Evolutionary conservation across 768 basidiomycete genomes (phyloP), one percentile per base, ranked within the genome.

Genomic region (Mycena epipterygia): DNA sequence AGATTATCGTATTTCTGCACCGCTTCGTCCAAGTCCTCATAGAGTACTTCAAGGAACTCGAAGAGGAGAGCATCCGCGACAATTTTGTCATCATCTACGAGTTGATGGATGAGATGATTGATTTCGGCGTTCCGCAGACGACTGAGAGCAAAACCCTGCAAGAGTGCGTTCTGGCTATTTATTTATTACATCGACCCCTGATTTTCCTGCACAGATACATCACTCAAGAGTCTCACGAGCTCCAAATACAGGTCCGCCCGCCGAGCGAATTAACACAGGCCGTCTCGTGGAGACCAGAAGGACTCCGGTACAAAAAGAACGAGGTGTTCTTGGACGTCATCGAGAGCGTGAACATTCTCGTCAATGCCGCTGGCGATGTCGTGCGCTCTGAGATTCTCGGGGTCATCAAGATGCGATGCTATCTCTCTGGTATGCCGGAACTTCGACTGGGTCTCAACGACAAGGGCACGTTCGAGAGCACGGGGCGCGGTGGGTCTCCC

Each of bases 21-120:
- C 91, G 97, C 51, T 87, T 99, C 64, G 93, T 92, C 0, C 90
- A 95, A 79, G 97, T 99, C 8, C 87, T 99, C 64, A 88, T 97
- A 60, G 98, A 99, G 79, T 99, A 99, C 87, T 99, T 99, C 88
- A 99, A 99, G 80, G 98, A 99, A 79, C 91, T 99, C 42, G 98
- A 99, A 79, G 98, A 99, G 78, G 98, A 99, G 85, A 97, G 95
- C 55, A 99, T 99, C 78, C 88, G 98, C 11, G 98, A 99, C 82
- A 99, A 99, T 78, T 99, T 99, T 78, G 98, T 99, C 44, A 98
- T 99, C 79, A 98, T 99, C 58, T 99, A 98, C 81, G 97, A 99
- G 79, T 89, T 99, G 61, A 89, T 99, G 85, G 97, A 99, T 77
- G 98, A 99, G 86, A 98, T 99, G 95, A 98, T 99, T 96, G 98